These are phyloP conservation scores for Porphyridium purpureum DNA, from an alignment of 23 red algal species.

Conservation along the genomic window DNA sequence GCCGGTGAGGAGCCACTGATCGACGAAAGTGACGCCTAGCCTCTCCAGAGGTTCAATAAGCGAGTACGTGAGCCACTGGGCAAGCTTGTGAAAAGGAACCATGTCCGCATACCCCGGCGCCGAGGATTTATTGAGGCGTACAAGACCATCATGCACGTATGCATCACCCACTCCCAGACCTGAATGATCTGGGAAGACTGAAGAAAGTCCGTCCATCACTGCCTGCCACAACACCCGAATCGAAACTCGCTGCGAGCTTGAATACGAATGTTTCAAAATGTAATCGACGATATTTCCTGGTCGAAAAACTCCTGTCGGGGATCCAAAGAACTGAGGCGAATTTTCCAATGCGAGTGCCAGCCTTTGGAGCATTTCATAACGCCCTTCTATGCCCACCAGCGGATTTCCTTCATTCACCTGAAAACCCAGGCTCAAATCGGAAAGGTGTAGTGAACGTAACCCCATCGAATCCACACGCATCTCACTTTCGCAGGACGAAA, in stretches of 20 bases:
- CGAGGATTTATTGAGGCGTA: not conserved
- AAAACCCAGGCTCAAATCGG: not conserved
- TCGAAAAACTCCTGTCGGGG: not conserved
- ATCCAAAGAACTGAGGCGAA: not conserved
- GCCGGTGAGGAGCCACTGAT: not conserved
- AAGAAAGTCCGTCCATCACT: not conserved
- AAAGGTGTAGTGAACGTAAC: not conserved
- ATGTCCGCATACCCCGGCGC: not conserved
- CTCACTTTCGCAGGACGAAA: not conserved
- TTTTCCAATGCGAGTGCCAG: not conserved
- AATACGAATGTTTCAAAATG: not conserved
- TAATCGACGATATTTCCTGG: not conserved
- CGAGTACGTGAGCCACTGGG: constrained; percentile 1
- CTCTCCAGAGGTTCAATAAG: not conserved
- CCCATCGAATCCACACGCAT: not conserved
- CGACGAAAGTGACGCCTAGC: not conserved
- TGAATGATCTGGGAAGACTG: not conserved
- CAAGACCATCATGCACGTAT: not conserved
- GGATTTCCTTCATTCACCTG: not conserved
- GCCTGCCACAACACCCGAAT: constrained; percentile 1
- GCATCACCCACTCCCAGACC: not conserved
- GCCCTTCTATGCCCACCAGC: not conserved
- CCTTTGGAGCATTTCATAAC: not conserved
- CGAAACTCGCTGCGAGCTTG: not conserved
- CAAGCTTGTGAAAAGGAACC: constrained; percentile 1